phyloP scores from a whole-genome alignment of 768 basidiomycete species.

The Lyophyllum shimeji region DNA sequence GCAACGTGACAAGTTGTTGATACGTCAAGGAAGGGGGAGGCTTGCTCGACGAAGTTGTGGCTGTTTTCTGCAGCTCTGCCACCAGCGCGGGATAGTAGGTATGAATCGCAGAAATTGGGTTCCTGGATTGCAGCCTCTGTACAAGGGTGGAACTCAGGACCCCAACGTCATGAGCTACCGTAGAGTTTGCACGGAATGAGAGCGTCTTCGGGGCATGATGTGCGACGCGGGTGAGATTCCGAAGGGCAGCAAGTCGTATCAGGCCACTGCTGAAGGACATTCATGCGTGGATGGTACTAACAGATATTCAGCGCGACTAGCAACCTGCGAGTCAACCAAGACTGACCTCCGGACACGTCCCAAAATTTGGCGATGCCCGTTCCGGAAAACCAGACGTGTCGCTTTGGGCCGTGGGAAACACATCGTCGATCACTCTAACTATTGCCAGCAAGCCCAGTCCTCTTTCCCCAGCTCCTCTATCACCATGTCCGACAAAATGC shows the following conservation, averaged over 20 bases:
- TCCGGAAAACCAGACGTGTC: constrained; percentile 27
- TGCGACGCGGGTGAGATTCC: constrained; percentile 17
- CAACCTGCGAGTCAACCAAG: neutral
- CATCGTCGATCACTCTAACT: constrained; percentile 6
- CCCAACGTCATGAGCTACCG: constrained; percentile 8
- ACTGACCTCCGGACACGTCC: constrained; percentile 6
- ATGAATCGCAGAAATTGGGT: constrained; percentile 33
- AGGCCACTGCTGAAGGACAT: constrained; percentile 56
- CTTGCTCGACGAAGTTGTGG: constrained; percentile 16
- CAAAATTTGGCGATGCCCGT: constrained; percentile 18
- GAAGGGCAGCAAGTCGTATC: constrained; percentile 32
- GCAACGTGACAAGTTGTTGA: constrained; percentile 34
- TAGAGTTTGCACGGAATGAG: constrained; percentile 14
- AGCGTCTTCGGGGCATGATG: constrained; percentile 16
- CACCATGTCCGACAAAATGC: constrained; percentile 87
- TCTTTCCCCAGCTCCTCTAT: constrained; percentile 22
- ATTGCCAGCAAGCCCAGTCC: constrained; percentile 30
- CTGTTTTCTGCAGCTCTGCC: constrained; percentile 17
- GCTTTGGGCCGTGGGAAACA: constrained; percentile 31
- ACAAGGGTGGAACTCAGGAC: constrained; percentile 15
- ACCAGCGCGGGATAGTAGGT: constrained; percentile 30
- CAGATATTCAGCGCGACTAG: constrained; percentile 1
- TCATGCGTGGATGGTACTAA: constrained; percentile 48
- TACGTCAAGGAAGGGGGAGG: constrained; percentile 26
- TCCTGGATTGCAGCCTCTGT: constrained; percentile 23